Evolutionary conservation across 495 filamentous ascomycete genomes (phyloP).

Genomic region (Penicillium arizonense): DNA sequence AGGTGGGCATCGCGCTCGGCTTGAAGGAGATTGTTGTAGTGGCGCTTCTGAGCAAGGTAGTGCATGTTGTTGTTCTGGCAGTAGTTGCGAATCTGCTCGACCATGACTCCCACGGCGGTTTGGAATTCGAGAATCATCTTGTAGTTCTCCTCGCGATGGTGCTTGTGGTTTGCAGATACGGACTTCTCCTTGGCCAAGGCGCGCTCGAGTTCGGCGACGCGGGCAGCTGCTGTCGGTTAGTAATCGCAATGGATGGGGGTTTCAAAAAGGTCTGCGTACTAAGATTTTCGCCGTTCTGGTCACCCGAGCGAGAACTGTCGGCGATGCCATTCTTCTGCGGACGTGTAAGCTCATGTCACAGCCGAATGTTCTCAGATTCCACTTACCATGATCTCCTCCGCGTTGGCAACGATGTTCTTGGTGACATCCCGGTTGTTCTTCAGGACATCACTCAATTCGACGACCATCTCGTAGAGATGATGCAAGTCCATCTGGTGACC

Average conservation of each 20-base stretch:
- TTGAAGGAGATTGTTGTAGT: slow-evolving; percentile 60
- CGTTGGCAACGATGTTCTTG: slow-evolving; percentile 68
- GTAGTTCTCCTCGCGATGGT: slow-evolving; percentile 50
- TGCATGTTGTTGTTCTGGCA: slow-evolving; percentile 60
- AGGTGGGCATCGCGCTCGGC: slow-evolving; percentile 56
- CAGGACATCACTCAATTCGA: slow-evolving; percentile 73
- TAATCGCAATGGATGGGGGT: neutral
- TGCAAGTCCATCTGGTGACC: slow-evolving; percentile 87
- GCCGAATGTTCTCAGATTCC: neutral
- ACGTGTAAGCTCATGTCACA: slow-evolving; percentile 13
- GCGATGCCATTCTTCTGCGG: slow-evolving; percentile 41
- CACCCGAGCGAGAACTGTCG: slow-evolving; percentile 40
- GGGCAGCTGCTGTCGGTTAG: slow-evolving; percentile 34
- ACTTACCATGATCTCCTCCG: slow-evolving; percentile 58
- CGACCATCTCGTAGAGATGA: slow-evolving; percentile 78
- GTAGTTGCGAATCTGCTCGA: slow-evolving; percentile 62
- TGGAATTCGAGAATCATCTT: slow-evolving; percentile 60
- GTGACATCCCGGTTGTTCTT: slow-evolving; percentile 76
- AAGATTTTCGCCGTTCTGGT: slow-evolving; percentile 49
- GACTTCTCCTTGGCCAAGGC: slow-evolving; percentile 51
- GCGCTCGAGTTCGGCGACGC: slow-evolving; percentile 51
- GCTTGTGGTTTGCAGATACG: slow-evolving; percentile 43
- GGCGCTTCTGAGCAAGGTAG: slow-evolving; percentile 53
- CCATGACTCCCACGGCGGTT: slow-evolving; percentile 50
- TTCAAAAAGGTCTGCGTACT: slow-evolving; percentile 25